These are phyloP conservation scores for Fusarium humuli DNA, from an alignment of 2,329 filamentous ascomycete genomes.

Conservation along the genomic window DNA sequence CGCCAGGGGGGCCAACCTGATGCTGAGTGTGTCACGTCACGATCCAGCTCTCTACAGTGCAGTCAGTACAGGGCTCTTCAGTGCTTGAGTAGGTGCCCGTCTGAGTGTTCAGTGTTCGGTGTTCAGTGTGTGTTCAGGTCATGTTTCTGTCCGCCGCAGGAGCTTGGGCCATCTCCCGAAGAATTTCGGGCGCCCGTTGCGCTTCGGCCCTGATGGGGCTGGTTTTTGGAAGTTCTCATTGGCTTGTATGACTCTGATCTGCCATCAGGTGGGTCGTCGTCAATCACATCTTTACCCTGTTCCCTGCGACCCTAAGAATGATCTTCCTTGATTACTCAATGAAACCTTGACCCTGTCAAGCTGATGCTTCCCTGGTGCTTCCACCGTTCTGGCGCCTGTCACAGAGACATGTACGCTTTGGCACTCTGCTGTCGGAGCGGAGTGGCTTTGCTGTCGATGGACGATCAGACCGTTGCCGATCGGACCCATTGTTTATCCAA, in stretches of 20 bases:
- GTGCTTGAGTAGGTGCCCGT: background rate
- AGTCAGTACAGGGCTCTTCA: background rate
- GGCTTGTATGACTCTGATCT: constrained; percentile 20
- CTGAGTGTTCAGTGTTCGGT: constrained; percentile 13
- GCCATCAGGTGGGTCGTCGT: background rate
- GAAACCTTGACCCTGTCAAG: constrained; percentile 25
- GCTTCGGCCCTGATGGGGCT: constrained; percentile 29
- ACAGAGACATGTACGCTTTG: constrained; percentile 22
- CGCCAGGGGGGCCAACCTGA: constrained; percentile 33
- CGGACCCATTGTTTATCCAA: constrained; percentile 28
- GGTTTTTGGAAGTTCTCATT: constrained; percentile 6
- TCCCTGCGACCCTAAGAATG: constrained; percentile 13
- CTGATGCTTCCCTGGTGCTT: constrained; percentile 38
- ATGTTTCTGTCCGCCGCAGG: constrained; percentile 3
- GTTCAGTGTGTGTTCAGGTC: constrained; percentile 1
- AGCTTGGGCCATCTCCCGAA: constrained; percentile 40
- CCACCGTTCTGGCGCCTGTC: constrained; percentile 39
- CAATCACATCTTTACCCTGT: constrained; percentile 17
- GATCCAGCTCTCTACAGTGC: background rate
- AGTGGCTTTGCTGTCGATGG: constrained; percentile 10
- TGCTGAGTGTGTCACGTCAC: constrained; percentile 32
- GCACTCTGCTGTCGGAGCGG: constrained; percentile 5
- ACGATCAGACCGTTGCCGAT: constrained; percentile 35
- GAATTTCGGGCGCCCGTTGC: constrained; percentile 44
- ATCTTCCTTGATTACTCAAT: constrained; percentile 31